A percentile compares a stretch with the other conserved stretches of the same genome.
phyloP scores from a whole-genome alignment of 805 yeast species.

The Isabelozyma heimii region DNA sequence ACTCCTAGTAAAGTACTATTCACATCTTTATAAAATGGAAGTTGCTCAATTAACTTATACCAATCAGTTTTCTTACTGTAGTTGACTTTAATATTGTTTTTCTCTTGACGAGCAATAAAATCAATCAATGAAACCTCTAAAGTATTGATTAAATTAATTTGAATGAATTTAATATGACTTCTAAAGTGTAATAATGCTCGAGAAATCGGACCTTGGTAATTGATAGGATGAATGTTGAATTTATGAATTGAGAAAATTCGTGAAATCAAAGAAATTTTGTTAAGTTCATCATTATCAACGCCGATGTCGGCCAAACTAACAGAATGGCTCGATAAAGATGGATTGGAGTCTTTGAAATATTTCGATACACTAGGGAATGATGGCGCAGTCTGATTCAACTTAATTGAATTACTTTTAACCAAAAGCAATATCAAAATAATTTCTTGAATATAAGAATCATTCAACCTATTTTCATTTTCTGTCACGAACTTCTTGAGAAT shows the following conservation, averaged over 20 bases:
- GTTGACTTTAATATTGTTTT: constrained; percentile 48
- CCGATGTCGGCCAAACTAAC: constrained; percentile 17
- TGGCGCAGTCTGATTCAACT: constrained; percentile 36
- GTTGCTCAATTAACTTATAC: constrained; percentile 50
- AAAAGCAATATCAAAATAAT: constrained; percentile 49
- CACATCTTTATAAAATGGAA: constrained; percentile 59
- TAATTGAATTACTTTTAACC: constrained; percentile 33
- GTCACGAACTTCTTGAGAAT: constrained; percentile 36
- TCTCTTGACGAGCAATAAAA: constrained; percentile 44
- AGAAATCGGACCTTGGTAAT: constrained; percentile 70
- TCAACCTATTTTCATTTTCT: constrained; percentile 10
- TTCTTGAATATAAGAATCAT: constrained; percentile 30
- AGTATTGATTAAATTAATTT: constrained; percentile 50
- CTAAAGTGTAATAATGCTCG: constrained; percentile 64
- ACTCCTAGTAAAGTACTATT: constrained; percentile 67
- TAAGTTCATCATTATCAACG: constrained; percentile 41
- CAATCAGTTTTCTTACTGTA: constrained; percentile 48
- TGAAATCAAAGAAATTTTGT: constrained; percentile 30
- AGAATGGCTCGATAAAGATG: constrained; percentile 6
- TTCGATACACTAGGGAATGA: constrained; percentile 31
- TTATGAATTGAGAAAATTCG: constrained; percentile 35
- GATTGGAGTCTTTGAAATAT: constrained; percentile 23
- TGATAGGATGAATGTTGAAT: constrained; percentile 41
- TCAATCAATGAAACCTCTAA: constrained; percentile 49
- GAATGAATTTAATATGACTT: constrained; percentile 56